Evolutionary conservation across 345 rosid species (phyloP), one percentile per base, ranked within the genome.

Genomic region (Populus davidiana): DNA sequence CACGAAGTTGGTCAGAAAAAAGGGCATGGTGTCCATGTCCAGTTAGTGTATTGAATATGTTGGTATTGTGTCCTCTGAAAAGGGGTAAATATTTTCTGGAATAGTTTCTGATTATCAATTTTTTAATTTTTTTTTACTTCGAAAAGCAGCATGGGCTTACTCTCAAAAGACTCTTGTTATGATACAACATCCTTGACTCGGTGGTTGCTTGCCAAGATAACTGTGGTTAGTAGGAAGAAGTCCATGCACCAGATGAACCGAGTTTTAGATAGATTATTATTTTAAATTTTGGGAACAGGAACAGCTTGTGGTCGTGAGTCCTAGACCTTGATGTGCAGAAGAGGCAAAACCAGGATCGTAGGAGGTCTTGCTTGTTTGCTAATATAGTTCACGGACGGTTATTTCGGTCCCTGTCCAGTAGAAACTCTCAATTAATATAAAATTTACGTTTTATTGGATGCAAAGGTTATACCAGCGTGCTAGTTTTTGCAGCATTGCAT

Each of bases 1-100:
- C 83, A 66, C 65, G 75, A 77, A 77, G 80, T 68, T 69, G 75
- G 75, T 73, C 71, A 64, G 67, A 56, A 70, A 66, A 74, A 75
- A 33, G 72, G 72, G 23, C 50, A 67, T 11, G 8, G 47, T 64
- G 31, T 7, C 39, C 70, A 44, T 75, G 71, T 4, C 61, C 44
- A 43, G 69, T 27, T 20, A 39, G 66, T 41, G 20, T 62, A 25
- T 73, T 68, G 17, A 25, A 73, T 39, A 39, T 61, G 23, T 10
- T 6, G 27, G 43, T 16, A 23, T 27, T 20, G 36, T 16, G 29
- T 8, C 31, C 23, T 16, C 11, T 27, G n/a, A n/a, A 50, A 9
- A 29, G 36, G 25, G 39, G 8, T 62, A 16, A 39, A 4, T 20
- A 52, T 27, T 17, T 39, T 38, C 12, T 16, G 38, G 36, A 36